Conservation (phyloP, 2,329 filamentous ascomycete species). For the Calonectria ilicicola region DNA sequence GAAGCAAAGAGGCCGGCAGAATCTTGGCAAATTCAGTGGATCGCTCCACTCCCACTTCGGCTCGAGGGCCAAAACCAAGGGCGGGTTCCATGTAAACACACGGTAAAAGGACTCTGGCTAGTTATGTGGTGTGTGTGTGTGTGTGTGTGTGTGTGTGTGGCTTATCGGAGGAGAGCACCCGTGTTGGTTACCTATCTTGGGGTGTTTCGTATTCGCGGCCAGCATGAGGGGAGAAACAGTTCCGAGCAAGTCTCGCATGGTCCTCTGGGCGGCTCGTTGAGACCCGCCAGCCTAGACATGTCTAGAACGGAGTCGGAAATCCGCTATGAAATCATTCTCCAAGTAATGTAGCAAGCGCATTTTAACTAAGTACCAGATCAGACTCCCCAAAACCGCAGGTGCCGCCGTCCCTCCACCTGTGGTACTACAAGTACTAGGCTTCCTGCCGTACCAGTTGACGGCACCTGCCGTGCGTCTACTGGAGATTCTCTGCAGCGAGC, state of each 20-base stretch:
- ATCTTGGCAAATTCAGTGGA: conserved; percentile 18
- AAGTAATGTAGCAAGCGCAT: not conserved
- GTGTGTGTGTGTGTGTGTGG: not conserved
- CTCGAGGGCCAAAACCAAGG: not conserved
- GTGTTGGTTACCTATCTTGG: not conserved
- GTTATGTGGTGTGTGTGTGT: too few species aligned
- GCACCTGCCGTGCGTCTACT: conserved; percentile 17
- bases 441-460: conserved; percentile 11
- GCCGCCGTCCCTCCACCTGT: conserved; percentile 7
- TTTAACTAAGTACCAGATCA: not conserved
- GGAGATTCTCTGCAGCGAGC: conserved; percentile 5
- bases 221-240: not conserved
- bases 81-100: conserved; percentile 1
- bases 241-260: not conserved
- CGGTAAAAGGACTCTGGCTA: not conserved
- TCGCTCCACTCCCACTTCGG: conserved; percentile 14
- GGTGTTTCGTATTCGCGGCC: conserved; percentile 7
- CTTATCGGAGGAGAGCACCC: not conserved
- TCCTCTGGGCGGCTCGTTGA: not conserved
- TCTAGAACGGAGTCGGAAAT: not conserved
- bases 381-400: conserved; percentile 2
- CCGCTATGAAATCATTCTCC: not conserved
- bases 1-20: conserved; percentile 5
- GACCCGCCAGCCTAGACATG: conserved; percentile 1
- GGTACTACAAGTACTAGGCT: conserved; percentile 3